Evolutionary conservation across 805 yeast genomes (phyloP).

Genomic region (Phaffomyces thermotolerans): DNA sequence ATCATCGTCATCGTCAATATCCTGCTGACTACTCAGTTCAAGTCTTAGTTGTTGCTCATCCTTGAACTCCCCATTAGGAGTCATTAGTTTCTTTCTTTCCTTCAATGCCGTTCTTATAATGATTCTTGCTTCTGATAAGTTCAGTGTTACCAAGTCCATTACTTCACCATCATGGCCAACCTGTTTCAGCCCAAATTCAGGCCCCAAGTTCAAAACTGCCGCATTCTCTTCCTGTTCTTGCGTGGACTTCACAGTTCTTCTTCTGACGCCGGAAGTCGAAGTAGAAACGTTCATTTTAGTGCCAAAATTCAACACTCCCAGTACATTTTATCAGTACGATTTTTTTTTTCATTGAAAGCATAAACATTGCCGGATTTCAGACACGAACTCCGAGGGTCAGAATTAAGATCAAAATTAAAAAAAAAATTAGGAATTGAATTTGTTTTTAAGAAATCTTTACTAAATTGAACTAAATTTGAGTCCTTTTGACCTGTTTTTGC

Average conservation of each 20-base stretch:
- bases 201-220: constrained; percentile 77
- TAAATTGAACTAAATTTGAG: too few species aligned
- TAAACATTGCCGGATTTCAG: too few species aligned
- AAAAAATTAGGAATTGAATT: too few species aligned
- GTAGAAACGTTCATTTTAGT: constrained; percentile 77
- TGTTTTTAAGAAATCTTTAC: too few species aligned
- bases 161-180: constrained; percentile 73
- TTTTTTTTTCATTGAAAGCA: too few species aligned
- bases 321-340: neutral
- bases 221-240: constrained; percentile 89
- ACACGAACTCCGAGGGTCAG: too few species aligned
- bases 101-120: constrained; percentile 84
- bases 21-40: constrained; percentile 5
- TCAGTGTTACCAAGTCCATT: constrained; percentile 74
- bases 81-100: constrained; percentile 57
- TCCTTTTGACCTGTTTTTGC: too few species aligned
- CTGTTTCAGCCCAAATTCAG: constrained; percentile 82
- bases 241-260: constrained; percentile 59
- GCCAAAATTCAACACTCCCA: too few species aligned
- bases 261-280: constrained; percentile 77
- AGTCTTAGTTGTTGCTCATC: constrained; percentile 23
- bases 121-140: constrained; percentile 83
- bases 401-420: too few species aligned
- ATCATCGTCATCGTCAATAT: constrained; percentile 26
- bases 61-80: constrained; percentile 31